Base-by-base conservation (phyloP, 2,329 filamentous ascomycete species). In the Fusarium sambucinum region DNA sequence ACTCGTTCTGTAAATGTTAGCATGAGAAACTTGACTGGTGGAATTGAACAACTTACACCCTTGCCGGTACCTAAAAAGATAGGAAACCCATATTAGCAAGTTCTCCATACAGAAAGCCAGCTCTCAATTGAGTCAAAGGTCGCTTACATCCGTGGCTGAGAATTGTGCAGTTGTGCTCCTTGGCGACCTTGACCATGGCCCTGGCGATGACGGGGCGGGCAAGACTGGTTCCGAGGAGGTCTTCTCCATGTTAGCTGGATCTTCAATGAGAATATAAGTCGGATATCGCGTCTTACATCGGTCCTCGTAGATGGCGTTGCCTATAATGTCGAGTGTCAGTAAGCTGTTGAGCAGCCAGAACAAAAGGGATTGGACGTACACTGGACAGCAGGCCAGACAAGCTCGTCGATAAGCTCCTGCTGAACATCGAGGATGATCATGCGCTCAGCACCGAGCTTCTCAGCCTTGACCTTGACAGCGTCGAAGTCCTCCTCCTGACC, bases 311-410 rank as follows among this genome's bases (percentile, higher is more conserved):
- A 61, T 37, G 5, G 63, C 63, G 23, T 66, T 63, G 42, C 59
- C 58, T 58, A 33, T 40, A 38, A 11, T 37, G 4, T 32, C 38
- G 16, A 30, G 16, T 25, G 35, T 53, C 30, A 54, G 41, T 21
- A 40, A 50, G 14, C 35, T 30, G 17, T 27, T 35, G 21, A 21
- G 12, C 23, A 29, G 40, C 16, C 16, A 23, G 14, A 29, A 32
- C 3, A 7, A 50, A 40, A 87, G n/a, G 23, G 21, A 17, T 3
- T 4, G 14, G 8, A 38, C 55, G 11, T 35, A 61, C 58, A 91
- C 79, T 92, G 89, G 70, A 94, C 87, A 63, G 91, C 91, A 52
- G 87, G 90, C 85, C 89, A 93, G 83, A 90, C 90, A 37, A 94
- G 84, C 79, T 93, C 86, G 71, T 93, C 90, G 66, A 94, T 85